These are phyloP conservation scores for Hygrocybe punicea DNA, from an alignment of 768 basidiomycete genomes.

Conservation along the genomic window DNA sequence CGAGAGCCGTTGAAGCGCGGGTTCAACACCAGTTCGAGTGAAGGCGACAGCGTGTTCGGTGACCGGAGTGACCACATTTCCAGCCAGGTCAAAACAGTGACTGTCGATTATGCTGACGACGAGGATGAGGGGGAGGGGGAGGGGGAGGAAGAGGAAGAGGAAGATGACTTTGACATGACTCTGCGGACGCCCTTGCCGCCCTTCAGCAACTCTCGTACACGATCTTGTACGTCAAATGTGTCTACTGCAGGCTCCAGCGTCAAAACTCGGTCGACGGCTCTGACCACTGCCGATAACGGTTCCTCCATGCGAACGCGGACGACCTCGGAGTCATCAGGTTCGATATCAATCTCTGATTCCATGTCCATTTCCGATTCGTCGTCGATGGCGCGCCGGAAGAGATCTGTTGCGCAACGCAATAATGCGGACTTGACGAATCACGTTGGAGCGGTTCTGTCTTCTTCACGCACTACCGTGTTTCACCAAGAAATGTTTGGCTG, in stretches of 20 bases:
- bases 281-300: conserved; percentile 39
- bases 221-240: conserved; percentile 16
- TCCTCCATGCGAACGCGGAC: conserved; percentile 38
- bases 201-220: conserved; percentile 18
- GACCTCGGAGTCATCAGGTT: conserved; percentile 43
- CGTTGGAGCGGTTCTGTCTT: not conserved
- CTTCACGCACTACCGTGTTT: not conserved
- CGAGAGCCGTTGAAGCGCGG: conserved; percentile 58
- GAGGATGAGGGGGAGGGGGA: conserved; percentile 36
- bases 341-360: conserved; percentile 25
- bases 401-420: conserved; percentile 28
- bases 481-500: conserved; percentile 11
- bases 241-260: conserved; percentile 10
- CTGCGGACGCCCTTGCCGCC: conserved; percentile 56
- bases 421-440: not conserved
- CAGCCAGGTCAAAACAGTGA: not conserved
- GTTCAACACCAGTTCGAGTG: conserved; percentile 28
- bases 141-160: conserved; percentile 52
- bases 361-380: conserved; percentile 26
- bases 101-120: conserved; percentile 12
- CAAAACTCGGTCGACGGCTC: conserved; percentile 24
- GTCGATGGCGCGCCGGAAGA: conserved; percentile 43
- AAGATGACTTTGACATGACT: conserved; percentile 65
- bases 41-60: conserved; percentile 12
- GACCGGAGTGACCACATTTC: conserved; percentile 9